Conservation (phyloP, 768 basidiomycete species). For the Naganishia onofrii region DNA sequence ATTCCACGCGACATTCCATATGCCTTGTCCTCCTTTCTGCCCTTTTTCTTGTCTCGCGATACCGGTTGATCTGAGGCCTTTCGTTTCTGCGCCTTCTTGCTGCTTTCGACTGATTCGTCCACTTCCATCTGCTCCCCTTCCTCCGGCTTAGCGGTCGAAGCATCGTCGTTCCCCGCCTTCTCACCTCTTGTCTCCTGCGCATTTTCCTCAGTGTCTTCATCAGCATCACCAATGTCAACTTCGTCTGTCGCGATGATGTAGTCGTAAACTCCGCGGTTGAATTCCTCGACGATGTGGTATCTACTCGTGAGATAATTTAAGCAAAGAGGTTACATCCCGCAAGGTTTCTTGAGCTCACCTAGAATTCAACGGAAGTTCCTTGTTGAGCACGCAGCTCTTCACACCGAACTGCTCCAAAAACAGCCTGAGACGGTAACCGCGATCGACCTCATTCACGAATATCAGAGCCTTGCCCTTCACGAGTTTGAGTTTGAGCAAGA, state of each 20-base stretch:
- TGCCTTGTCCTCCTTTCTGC: constrained; percentile 60
- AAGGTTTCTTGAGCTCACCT: constrained; percentile 56
- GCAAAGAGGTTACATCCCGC: constrained; percentile 11
- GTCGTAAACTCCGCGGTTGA: constrained; percentile 96
- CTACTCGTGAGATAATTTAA: constrained; percentile 53
- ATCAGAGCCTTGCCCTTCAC: constrained; percentile 94
- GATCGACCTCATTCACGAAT: constrained; percentile 93
- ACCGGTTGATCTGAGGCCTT: constrained; percentile 28
- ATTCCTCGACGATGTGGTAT: constrained; percentile 96
- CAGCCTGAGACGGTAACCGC: constrained; percentile 91
- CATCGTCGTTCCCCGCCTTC: constrained; percentile 19
- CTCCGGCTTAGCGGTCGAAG: constrained; percentile 30
- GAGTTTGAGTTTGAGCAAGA: constrained; percentile 92
- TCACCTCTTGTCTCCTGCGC: constrained; percentile 34
- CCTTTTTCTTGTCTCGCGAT: constrained; percentile 34
- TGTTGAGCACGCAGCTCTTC: constrained; percentile 91
- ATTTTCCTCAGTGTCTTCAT: constrained; percentile 52
- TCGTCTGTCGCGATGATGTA: constrained; percentile 99
- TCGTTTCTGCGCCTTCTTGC: constrained; percentile 31
- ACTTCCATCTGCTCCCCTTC: constrained; percentile 47
- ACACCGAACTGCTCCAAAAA: constrained; percentile 97
- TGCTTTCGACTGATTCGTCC: constrained; percentile 31
- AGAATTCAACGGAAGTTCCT: constrained; percentile 91
- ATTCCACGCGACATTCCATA: constrained; percentile 94
- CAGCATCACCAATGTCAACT: constrained; percentile 59